A percentile compares a stretch with the other conserved stretches of the same genome.
These are phyloP conservation scores for Gossypium herbaceum DNA, from an alignment of 345 rosid genomes.

Conservation along the genomic window DNA sequence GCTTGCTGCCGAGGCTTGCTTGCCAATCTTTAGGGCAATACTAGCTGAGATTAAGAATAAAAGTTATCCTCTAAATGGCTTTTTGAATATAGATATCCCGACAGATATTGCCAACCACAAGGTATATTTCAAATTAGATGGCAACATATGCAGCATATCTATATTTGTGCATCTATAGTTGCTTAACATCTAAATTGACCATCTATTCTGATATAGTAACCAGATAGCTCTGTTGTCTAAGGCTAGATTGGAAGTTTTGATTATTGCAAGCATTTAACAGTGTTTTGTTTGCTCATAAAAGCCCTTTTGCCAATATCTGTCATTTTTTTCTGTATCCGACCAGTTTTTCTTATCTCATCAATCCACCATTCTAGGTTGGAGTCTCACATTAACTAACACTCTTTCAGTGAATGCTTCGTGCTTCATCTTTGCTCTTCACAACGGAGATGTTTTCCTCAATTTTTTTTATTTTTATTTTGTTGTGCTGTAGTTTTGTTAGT, in stretches of 20 bases:
- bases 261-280: not conserved
- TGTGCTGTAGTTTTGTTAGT: not conserved
- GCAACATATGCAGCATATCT: not conserved
- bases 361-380: not conserved
- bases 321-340: not conserved
- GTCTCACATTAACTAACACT: not conserved
- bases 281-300: not conserved
- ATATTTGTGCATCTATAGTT: not conserved
- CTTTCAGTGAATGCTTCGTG: not conserved
- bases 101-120: conserved; percentile 67
- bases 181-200: not conserved
- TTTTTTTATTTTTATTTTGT: not conserved
- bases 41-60: conserved; percentile 50
- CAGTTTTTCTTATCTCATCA: not conserved
- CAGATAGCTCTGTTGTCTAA: not conserved
- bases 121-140: conserved; percentile 39
- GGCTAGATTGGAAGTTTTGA: not conserved
- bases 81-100: conserved; percentile 80
- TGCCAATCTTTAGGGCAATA: conserved; percentile 61
- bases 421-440: not conserved
- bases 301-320: not conserved
- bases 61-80: conserved; percentile 56
- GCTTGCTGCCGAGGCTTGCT: conserved; percentile 81
- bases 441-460: not conserved
- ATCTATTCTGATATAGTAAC: not conserved